A percentile compares a stretch with the other conserved stretches of the same genome.
Evolutionary conservation across 2,329 filamentous ascomycete genomes (phyloP).

Genomic region (Fusarium heterosporum): DNA sequence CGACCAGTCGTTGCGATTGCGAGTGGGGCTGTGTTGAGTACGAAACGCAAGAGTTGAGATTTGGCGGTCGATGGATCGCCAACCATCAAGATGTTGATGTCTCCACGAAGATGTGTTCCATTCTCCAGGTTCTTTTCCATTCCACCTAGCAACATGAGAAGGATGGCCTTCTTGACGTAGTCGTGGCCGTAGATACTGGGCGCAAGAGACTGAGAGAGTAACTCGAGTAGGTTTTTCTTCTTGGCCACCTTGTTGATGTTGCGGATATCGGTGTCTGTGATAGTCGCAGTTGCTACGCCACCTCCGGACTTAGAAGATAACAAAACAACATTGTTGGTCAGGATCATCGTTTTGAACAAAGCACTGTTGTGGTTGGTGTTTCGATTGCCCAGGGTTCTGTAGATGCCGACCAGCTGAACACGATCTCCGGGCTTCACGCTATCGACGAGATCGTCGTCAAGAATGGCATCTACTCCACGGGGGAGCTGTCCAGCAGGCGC

Average conservation of each 20-base stretch:
- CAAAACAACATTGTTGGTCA: constrained; percentile 95
- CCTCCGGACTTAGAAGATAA: constrained; percentile 96
- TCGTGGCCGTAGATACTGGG: constrained; percentile 98
- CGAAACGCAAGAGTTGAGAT: constrained; percentile 96
- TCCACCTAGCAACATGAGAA: constrained; percentile 93
- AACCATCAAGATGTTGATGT: constrained; percentile 99
- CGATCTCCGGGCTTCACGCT: constrained; percentile 94
- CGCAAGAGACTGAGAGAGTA: constrained; percentile 92
- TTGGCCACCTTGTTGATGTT: constrained; percentile 99
- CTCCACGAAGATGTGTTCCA: constrained; percentile 95
- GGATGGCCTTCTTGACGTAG: constrained; percentile 96
- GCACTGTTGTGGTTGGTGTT: constrained; percentile 92
- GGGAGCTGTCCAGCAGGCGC: constrained; percentile 96
- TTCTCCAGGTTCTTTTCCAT: constrained; percentile 99
- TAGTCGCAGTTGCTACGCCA: constrained; percentile 88
- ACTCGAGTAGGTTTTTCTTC: constrained; percentile 91
- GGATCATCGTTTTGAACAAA: constrained; percentile 91
- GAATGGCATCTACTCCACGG: constrained; percentile 92
- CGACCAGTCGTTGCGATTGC: constrained; percentile 97
- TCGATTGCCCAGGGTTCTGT: constrained; percentile 91
- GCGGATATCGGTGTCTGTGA: constrained; percentile 96
- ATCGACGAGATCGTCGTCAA: constrained; percentile 97
- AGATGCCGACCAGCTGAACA: constrained; percentile 97
- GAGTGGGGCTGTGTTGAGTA: constrained; percentile 94
- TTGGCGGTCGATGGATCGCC: constrained; percentile 98